Conservation (phyloP, 2,329 filamentous ascomycete species). For the Colletotrichum graminicola region DNA sequence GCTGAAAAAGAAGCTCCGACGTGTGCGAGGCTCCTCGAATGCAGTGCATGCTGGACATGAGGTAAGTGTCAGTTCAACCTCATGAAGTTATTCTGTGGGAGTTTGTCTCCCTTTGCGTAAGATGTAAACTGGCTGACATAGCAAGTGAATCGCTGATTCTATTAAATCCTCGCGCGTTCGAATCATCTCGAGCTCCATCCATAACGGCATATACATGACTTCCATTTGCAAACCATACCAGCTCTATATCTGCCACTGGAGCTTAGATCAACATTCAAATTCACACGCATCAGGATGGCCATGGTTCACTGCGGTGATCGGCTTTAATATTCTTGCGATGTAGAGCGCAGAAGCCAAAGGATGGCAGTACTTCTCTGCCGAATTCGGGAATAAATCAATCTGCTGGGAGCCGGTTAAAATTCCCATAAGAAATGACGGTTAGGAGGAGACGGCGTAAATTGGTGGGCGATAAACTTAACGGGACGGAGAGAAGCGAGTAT, state of each 20-base stretch:
- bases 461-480: constrained; percentile 52
- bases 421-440: constrained; percentile 48
- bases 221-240: not conserved
- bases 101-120: no score
- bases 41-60: not conserved
- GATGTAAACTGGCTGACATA: no score
- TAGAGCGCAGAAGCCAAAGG: constrained; percentile 13
- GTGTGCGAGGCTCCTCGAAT: not conserved
- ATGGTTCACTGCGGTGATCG: constrained; percentile 10
- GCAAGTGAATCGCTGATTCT: not conserved
- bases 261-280: constrained; percentile 54
- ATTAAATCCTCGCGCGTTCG: no score
- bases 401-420: constrained; percentile 59
- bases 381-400: constrained; percentile 45
- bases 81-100: not conserved
- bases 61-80: not conserved
- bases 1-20: not conserved
- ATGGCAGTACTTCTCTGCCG: constrained; percentile 48
- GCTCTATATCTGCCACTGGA: not conserved
- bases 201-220: no score
- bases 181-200: not conserved
- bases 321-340: constrained; percentile 37
- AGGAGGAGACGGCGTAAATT: constrained; percentile 51
- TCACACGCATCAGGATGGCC: constrained; percentile 29
- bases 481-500: constrained; percentile 32